Evolutionary conservation across 1,284 basidiomycete genomes (phyloP).

Genomic region (Trametes hirsuta): DNA sequence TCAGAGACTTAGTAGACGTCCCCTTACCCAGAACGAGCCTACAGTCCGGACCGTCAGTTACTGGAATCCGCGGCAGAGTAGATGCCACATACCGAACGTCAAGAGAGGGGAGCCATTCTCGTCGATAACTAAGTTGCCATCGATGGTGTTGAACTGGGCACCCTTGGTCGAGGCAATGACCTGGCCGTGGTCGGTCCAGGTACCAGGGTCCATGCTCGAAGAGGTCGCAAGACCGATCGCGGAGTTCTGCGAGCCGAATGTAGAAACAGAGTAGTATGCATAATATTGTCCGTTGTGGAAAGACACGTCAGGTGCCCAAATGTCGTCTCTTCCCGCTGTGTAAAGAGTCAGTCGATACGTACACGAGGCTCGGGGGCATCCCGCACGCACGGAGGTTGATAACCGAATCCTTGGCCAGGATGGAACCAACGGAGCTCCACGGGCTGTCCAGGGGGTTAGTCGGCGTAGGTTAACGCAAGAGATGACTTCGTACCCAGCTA

Average conservation of each 20-base stretch:
- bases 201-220: conserved; percentile 38
- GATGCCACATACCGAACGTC: conserved; percentile 15
- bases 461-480: neutral
- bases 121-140: conserved; percentile 19
- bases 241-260: conserved; percentile 38
- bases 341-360: neutral
- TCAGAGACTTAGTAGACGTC: neutral
- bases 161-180: conserved; percentile 36
- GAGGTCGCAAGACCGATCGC: conserved; percentile 40
- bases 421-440: conserved; percentile 25
- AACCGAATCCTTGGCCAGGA: conserved; percentile 19
- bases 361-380: no score
- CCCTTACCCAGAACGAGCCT: conserved; percentile 25
- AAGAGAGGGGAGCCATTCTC: conserved; percentile 11
- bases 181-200: conserved; percentile 40
- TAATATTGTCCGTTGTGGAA: conserved; percentile 29
- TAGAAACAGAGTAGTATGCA: conserved; percentile 39
- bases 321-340: conserved; percentile 24
- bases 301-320: conserved; percentile 30
- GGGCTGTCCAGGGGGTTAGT: conserved; percentile 8
- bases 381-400: conserved; percentile 19
- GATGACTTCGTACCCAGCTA: conserved; percentile 20
- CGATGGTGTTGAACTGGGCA: conserved; percentile 37
- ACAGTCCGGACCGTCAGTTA: neutral
- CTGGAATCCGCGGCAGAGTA: neutral